These are phyloP conservation scores for Termitomyces sp. DNA, from an alignment of 768 basidiomycete species.

Conservation along the genomic window DNA sequence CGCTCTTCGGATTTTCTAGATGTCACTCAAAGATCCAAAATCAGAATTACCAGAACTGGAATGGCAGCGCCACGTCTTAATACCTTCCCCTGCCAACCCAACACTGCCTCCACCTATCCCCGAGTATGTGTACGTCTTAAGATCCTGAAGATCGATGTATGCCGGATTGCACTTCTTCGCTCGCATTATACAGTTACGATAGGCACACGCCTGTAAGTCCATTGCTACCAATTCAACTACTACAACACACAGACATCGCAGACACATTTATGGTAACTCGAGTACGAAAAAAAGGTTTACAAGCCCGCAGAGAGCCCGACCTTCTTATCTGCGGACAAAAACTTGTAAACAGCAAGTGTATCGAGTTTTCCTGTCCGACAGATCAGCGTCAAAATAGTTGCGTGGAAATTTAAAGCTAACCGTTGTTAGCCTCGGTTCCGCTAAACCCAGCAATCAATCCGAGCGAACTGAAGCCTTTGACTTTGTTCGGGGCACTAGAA, in stretches of 20 bases:
- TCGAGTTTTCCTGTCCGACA: not conserved
- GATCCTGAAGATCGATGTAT: not conserved
- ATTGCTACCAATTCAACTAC: not conserved
- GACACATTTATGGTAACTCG: not conserved
- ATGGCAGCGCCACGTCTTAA: not conserved
- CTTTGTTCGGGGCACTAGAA: not conserved
- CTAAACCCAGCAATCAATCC: conserved; percentile 8
- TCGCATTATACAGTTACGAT: not conserved
- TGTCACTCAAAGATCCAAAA: no score
- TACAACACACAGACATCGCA: not conserved
- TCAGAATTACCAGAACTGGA: no score
- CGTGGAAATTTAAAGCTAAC: not conserved
- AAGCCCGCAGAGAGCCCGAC: not conserved
- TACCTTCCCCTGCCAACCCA: not conserved
- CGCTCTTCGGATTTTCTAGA: not conserved
- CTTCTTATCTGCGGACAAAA: not conserved
- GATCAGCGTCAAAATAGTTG: not conserved
- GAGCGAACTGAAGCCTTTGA: conserved; percentile 8
- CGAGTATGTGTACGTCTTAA: not conserved
- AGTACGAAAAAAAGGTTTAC: not conserved
- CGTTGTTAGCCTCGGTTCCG: not conserved
- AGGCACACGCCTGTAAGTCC: not conserved
- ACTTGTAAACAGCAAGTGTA: conserved; percentile 6
- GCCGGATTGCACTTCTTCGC: not conserved
- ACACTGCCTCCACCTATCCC: not conserved